Base-by-base conservation (phyloP, 2,329 filamentous ascomycete genomes). In the Fusarium sacchari region DNA sequence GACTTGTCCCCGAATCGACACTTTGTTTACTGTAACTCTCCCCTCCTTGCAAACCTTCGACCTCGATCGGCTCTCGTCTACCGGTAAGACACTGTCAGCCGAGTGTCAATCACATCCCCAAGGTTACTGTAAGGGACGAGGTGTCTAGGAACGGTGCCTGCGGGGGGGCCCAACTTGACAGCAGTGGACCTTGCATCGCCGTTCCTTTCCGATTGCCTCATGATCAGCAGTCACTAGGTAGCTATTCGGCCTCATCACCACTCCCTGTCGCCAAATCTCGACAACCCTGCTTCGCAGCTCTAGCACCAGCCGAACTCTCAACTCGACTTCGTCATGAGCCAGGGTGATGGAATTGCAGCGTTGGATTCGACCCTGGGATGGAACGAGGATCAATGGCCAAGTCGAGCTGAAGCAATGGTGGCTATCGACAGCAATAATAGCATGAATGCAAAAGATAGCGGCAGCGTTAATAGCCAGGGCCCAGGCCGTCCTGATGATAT, bases 191-290 rank as follows among this genome's bases (percentile, higher is more conserved):
- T 75, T 61, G 63, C 71, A 65, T 69, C 66, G 71, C 64, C 43
- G 62, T 69, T 78, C 74, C 77, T 77, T 78, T 77, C 77, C 75
- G 73, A 56, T 64, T 71, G 55, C 62, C 60, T 72, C 56, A 78
- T 76, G 77, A 78, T 78, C 77, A 76, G 73, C 77, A 68, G 57
- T 69, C 57, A 53, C 60, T 69, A 69, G 63, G 49, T 60, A 39
- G 53, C 56, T 67, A 64, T 60, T 70, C 67, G 69, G 64, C 67
- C 67, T 71, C 67, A 75, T 69, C 74, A 70, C 68, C 60, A 56
- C 60, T 75, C 77, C 77, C 73, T 76, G 77, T 72, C 67, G 43
- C 67, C 42, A 58, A 63, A 70, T 61, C 58, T 58, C 46, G 49
- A 71, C 67, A 67, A 73, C 75, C 75, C 77, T 75, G 73, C 63